These are phyloP conservation scores for Cucumis cinereus DNA, from an alignment of 306 rosid genomes.

Conservation along the genomic window DNA sequence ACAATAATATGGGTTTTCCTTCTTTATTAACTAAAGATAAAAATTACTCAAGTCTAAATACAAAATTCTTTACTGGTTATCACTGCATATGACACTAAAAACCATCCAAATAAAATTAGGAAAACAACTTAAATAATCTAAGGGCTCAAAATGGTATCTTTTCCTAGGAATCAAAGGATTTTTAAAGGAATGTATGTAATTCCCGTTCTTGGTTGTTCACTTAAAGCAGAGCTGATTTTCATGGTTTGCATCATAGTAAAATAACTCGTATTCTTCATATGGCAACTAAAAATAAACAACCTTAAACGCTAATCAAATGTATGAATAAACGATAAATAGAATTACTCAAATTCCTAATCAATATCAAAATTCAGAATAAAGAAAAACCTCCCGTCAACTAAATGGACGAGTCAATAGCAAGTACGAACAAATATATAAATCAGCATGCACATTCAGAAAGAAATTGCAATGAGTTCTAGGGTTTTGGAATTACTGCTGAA, in stretches of 20 bases:
- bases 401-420: neutral
- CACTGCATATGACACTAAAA: neutral
- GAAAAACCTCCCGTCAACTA: neutral
- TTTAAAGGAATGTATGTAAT: neutral
- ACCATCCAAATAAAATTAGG: neutral
- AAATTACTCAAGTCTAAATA: too few species aligned
- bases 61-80: neutral
- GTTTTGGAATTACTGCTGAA: neutral
- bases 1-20: too few species aligned
- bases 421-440: neutral
- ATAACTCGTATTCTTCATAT: neutral
- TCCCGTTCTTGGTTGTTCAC: neutral
- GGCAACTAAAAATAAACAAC: neutral
- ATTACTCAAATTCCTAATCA: too few species aligned
- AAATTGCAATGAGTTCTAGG: neutral
- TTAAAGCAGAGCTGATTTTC: neutral
- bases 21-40: too few species aligned
- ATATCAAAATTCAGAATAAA: neutral
- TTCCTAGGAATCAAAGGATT: neutral
- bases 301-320: neutral
- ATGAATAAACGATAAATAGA: neutral
- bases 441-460: neutral
- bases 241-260: neutral
- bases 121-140: neutral
- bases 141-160: neutral